Conservation (phyloP, 2,329 filamentous ascomycete genomes). For the Mycosphaerella sp. region DNA sequence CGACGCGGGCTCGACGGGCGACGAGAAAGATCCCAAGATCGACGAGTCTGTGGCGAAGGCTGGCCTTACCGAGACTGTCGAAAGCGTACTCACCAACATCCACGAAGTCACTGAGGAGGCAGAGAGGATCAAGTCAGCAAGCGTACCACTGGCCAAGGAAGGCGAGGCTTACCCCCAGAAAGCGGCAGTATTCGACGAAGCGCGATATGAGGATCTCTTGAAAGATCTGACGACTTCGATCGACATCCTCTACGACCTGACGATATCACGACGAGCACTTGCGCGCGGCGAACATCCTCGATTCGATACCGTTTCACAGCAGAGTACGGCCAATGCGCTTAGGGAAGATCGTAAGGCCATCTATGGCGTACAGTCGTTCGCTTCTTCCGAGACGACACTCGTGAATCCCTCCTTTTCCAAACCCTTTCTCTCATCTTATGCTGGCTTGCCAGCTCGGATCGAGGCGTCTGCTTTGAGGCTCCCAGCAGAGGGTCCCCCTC, state of each 20-base stretch:
- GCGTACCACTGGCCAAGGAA: constrained; percentile 29
- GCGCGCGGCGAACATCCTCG: constrained; percentile 34
- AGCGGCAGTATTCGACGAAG: constrained; percentile 55
- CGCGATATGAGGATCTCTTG: constrained; percentile 67
- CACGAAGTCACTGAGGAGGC: constrained; percentile 73
- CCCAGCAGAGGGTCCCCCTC: constrained; percentile 44
- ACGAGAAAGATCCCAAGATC: constrained; percentile 63
- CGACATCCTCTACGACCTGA: constrained; percentile 72
- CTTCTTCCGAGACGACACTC: constrained; percentile 39
- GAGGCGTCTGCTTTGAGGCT: constrained; percentile 39
- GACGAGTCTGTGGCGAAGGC: constrained; percentile 61
- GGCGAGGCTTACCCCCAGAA: constrained; percentile 30
- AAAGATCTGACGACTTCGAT: constrained; percentile 69
- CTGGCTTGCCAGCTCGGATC: constrained; percentile 40
- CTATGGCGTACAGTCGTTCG: constrained; percentile 25
- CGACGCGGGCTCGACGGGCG: constrained; percentile 34
- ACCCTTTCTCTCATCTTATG: constrained; percentile 30
- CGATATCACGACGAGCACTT: constrained; percentile 53
- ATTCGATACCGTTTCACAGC: constrained; percentile 18
- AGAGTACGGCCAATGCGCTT: constrained; percentile 7
- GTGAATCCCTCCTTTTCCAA: constrained; percentile 35
- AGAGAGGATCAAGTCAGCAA: constrained; percentile 57
- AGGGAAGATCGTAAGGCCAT: constrained; percentile 14
- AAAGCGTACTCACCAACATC: constrained; percentile 72
- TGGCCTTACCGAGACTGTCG: constrained; percentile 68